Base-by-base conservation (phyloP, 1,284 basidiomycete species). In the Apiotrichum veenhuisii region DNA sequence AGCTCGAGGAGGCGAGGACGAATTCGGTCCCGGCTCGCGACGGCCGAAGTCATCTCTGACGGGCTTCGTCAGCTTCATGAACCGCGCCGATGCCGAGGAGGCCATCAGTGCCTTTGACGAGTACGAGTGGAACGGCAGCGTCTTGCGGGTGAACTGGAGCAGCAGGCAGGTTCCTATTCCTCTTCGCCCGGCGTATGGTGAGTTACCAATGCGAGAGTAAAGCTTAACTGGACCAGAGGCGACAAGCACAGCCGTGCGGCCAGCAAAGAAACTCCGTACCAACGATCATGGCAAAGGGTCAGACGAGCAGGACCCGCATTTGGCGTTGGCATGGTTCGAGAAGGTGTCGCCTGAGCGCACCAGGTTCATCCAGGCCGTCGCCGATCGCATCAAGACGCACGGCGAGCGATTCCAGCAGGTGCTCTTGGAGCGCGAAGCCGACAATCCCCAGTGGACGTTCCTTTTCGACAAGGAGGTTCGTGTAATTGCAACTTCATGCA, bases 21-120 rank as follows among this genome's bases (percentile, higher is more conserved):
- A 49, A 7, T 34, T 26, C 18, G 40, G n/a, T 9, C 10, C 52
- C 33, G 4, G 18, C 23, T 34, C 45, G 27, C 37, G 46, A 18
- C 81, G 85, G 54, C 80, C 58, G 85, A 87, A 77, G 84, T 43
- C 83, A 11, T 89, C 89, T 14, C 79, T 97, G 38, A 91, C 89
- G 60, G 95, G 94, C 0, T 98, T 98, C 68, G 94, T 98, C 4
- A 89, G 92, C 0, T 98, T 87, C 76, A 96, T 98, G 91, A 88
- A 85, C 60, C 83, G 95, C 36, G 83, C 83, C 58, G 91, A 95
- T 68, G 95, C 96, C 2, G 93, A 98, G 71, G 79, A 76, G 37
- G 94, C 93, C 2, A 80, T 95, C 20, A 84, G 86, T 23, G 87
- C 94, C 68, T 83, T 89, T 50, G 94, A 98, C 67, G 93, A 93